Percentiles rank a stretch among this genome's conserved stretches.
Evolutionary conservation across 164 flowering plant genomes (phyloP).

Genomic region (Annona cherimola): DNA sequence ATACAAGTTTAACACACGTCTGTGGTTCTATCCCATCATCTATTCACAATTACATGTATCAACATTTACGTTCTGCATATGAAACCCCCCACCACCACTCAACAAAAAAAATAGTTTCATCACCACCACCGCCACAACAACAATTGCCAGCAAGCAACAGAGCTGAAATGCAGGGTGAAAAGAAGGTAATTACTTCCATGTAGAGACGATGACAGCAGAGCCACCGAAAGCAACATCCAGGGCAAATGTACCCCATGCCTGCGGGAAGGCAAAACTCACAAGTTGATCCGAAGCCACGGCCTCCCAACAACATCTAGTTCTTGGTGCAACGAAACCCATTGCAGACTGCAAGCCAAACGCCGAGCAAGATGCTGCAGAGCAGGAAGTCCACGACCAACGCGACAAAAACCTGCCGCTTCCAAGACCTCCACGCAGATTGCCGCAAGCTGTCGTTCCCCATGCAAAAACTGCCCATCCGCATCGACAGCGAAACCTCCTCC

Average conservation of each 20-base stretch:
- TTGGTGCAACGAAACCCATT: conserved; percentile 42
- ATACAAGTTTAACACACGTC: too few species aligned
- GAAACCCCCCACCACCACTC: too few species aligned
- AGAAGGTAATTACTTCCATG: neutral
- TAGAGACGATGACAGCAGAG: neutral
- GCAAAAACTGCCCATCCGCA: conserved; percentile 34
- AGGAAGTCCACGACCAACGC: conserved; percentile 60
- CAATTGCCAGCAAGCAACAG: neutral
- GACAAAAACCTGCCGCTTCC: conserved; percentile 61
- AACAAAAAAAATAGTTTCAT: too few species aligned
- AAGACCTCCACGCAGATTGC: conserved; percentile 37
- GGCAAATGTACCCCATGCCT: neutral
- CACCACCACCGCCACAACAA: neutral
- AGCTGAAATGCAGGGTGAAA: neutral
- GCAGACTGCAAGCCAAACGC: conserved; percentile 64
- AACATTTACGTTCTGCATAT: too few species aligned
- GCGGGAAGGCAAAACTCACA: neutral
- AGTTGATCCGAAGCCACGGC: neutral
- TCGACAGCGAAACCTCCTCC: conserved; percentile 19
- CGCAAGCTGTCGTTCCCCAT: conserved; percentile 34
- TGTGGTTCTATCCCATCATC: too few species aligned
- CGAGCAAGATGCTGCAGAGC: conserved; percentile 50
- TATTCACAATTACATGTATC: too few species aligned
- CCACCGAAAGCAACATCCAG: neutral
- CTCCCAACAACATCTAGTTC: conserved; percentile 12